Evolutionary conservation across 352 stramenopile genomes (phyloP), one percentile per base, ranked within the genome.

Genomic region (Salisapilia sapeloensis): DNA sequence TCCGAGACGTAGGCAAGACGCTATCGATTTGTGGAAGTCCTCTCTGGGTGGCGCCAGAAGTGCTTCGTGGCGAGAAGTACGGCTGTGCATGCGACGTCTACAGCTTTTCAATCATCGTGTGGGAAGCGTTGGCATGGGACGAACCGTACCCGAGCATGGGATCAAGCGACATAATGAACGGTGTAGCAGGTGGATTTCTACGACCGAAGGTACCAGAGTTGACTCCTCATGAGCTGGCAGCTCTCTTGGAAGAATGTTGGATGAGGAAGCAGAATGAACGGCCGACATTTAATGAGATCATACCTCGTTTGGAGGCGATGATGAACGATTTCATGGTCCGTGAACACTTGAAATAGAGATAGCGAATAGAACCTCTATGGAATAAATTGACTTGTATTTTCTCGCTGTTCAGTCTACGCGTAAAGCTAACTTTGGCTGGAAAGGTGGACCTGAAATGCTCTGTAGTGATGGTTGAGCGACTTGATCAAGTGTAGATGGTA

Each of bases 61-160:
- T 90, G 41, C 54, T 86, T 7, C 57, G 63, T 15, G 67, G 71
- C 11, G 71, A 90, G 45, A 84, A 85, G 40, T 86, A 90, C 36
- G 62, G 69, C 36, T 80, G 56, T 14, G 54, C 71, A 1, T 86
- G 70, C 38, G 67, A 90, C 35, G 69, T 90, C 29, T 90, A 84
- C 51, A 86, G 63, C 48, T 90, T 86, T 43, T 90, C 70, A n/a
- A 86, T 90, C 48, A 90, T 86, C 26, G 65, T 90, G n/a, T 90
- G 67, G 67, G 67, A 86, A 33, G 67, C 57, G 4, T 60, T 90
- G 11, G 69, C 63, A 2, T 85, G 71, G 71, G 60, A 56, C 13
- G 67, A 90, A 44, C 71, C 67, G 15, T 90, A 86, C 44, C 71
- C 62, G 7, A 62, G 83, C 26, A 42, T 86, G 17, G 67, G 65